phyloP scores from a whole-genome alignment of 2,329 filamentous ascomycete genomes.

The Paecilomyces niveus region DNA sequence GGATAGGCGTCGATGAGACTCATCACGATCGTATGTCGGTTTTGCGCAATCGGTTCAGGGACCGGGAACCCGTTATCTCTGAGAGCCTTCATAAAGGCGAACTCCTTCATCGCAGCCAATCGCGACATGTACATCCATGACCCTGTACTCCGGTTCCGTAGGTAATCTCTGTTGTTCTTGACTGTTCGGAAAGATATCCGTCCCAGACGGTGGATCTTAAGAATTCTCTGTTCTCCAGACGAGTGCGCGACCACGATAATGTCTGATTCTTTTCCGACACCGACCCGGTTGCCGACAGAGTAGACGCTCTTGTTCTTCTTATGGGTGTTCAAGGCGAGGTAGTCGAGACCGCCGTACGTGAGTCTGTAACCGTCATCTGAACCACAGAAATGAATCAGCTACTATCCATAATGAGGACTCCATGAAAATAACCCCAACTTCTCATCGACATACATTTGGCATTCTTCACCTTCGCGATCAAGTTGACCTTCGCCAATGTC shows the following conservation, averaged over 20 bases:
- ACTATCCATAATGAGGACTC: neutral
- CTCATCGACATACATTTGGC: conserved; percentile 59
- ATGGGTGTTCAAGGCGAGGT: conserved; percentile 89
- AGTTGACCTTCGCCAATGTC: conserved; percentile 78
- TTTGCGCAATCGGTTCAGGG: conserved; percentile 80
- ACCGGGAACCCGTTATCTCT: conserved; percentile 80
- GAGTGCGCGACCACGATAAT: conserved; percentile 88
- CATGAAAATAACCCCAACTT: neutral
- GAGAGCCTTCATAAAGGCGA: conserved; percentile 85
- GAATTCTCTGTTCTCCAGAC: conserved; percentile 66
- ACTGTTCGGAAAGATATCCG: conserved; percentile 96
- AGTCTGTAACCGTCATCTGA: conserved; percentile 86
- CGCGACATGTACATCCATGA: conserved; percentile 99
- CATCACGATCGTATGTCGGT: conserved; percentile 95
- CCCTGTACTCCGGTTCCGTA: conserved; percentile 69
- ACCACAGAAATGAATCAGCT: conserved; percentile 1
- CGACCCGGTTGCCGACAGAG: conserved; percentile 88
- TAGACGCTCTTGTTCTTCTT: conserved; percentile 74
- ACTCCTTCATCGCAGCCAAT: conserved; percentile 89
- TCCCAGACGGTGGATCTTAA: conserved; percentile 94
- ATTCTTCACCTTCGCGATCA: conserved; percentile 91
- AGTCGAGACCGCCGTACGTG: conserved; percentile 94
- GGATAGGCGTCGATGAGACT: conserved; percentile 86
- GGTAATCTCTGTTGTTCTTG: conserved; percentile 91
- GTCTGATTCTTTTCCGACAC: conserved; percentile 95